A percentile compares a stretch with the other conserved stretches of the same genome.
These are phyloP conservation scores for Aplosporella prunicola DNA, from an alignment of 2,329 filamentous ascomycete genomes.

Conservation along the genomic window DNA sequence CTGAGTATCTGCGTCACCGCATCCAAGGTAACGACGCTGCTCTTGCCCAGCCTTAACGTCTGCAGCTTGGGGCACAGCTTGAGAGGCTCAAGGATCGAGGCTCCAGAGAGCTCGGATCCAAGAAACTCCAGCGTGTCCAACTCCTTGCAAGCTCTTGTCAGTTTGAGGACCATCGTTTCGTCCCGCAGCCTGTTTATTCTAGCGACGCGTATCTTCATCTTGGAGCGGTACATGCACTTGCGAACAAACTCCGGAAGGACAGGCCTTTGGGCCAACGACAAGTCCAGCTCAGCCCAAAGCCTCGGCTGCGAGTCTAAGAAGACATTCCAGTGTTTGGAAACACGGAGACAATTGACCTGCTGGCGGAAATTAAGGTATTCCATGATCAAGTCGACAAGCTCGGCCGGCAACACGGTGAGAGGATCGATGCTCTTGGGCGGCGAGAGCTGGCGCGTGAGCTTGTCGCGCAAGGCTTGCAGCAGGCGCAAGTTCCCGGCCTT, in stretches of 20 bases:
- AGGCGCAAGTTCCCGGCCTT: conserved; percentile 17
- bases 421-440: conserved; percentile 41
- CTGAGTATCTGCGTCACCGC: conserved; percentile 22
- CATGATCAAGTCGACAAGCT: conserved; percentile 45
- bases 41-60: conserved; percentile 18
- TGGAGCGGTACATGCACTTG: conserved; percentile 32
- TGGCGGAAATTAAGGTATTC: conserved; percentile 43
- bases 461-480: conserved; percentile 38
- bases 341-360: conserved; percentile 40
- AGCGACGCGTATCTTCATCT: conserved; percentile 24
- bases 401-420: conserved; percentile 43
- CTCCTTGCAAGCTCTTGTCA: conserved; percentile 28
- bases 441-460: conserved; percentile 33
- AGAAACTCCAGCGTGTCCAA: conserved; percentile 26
- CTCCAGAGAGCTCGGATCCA: conserved; percentile 17
- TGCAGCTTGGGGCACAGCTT: conserved; percentile 19
- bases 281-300: conserved; percentile 46
- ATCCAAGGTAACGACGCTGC: conserved; percentile 18
- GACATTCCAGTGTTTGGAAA: conserved; percentile 47
- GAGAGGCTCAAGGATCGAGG: conserved; percentile 23
- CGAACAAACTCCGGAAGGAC: conserved; percentile 36
- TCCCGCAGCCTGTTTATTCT: conserved; percentile 29
- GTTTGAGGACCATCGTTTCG: conserved; percentile 31
- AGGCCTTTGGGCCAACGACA: conserved; percentile 35
- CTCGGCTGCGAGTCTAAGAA: conserved; percentile 39